A percentile compares a stretch with the other conserved stretches of the same genome.
Conservation (phyloP, 768 basidiomycete genomes). For the Pleurotus tuoliensis region DNA sequence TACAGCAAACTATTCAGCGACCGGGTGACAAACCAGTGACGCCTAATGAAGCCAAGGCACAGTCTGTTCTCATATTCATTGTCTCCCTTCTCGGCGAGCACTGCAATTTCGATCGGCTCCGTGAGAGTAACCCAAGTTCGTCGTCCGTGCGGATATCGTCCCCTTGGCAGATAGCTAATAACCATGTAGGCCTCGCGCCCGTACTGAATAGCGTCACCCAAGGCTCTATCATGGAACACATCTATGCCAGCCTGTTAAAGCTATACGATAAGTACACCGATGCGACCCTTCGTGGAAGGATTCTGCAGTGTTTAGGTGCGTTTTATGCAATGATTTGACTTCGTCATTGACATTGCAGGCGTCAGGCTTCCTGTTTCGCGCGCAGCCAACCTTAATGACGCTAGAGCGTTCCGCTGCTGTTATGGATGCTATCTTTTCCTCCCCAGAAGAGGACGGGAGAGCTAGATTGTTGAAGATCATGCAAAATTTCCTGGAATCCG, state of each 20-base stretch:
- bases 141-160: background rate
- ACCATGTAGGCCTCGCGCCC: conserved; percentile 42
- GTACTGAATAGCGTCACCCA: conserved; percentile 63
- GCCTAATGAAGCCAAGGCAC: conserved; percentile 45
- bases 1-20: conserved; percentile 53
- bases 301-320: conserved; percentile 84
- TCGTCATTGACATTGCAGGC: background rate
- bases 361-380: conserved; percentile 85
- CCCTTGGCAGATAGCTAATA: background rate
- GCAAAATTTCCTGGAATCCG: conserved; percentile 86
- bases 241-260: conserved; percentile 68
- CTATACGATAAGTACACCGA: conserved; percentile 69
- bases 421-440: conserved; percentile 87
- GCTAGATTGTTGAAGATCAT: conserved; percentile 81
- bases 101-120: conserved; percentile 80
- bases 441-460: conserved; percentile 66
- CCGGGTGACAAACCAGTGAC: conserved; percentile 35
- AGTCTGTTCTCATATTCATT: conserved; percentile 79
- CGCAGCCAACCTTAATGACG: conserved; percentile 90
- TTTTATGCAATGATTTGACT: background rate
- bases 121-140: conserved; percentile 58
- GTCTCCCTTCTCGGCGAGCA: conserved; percentile 83
- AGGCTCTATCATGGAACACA: conserved; percentile 77
- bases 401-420: conserved; percentile 71
- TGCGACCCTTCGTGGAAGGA: conserved; percentile 57